Evolutionary conservation across 1,284 basidiomycete species (phyloP), one percentile per base, ranked within the genome.

Genomic region (Vanrija sp.): DNA sequence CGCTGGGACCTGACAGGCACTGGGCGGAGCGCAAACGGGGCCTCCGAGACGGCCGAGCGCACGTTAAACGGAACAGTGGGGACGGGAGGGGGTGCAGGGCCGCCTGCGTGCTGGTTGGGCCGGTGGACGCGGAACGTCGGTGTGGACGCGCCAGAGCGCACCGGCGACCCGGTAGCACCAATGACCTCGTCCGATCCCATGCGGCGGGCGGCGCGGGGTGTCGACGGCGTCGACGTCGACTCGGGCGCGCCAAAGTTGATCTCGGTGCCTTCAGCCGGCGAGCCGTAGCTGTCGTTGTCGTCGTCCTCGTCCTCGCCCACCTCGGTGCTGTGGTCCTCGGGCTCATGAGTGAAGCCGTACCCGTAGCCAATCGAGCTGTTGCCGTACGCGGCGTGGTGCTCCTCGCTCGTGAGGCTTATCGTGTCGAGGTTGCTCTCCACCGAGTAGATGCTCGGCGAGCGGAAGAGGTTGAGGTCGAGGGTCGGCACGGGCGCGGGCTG

Each of bases 391-490:
- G 34, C 49, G 16, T 44, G 10, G 14, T 8, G 5, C 10, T 25
- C n/a, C 34, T 51, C 42, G 4, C 43, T 45, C 23, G 43, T 16
- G 3, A 51, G 34, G 15, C 51, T 54, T 14, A 51, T 34, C 2
- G 46, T 42, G 29, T 61, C 55, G 10, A 51, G 39, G 39, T 44
- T 48, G 50, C 59, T 61, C 43, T 69, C 66, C 53, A 72, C 61
- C 9, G 72, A 73, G 55, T 69, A 70, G 45, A 71, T 54, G 10
- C 67, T 70, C 14, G 62, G 59, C 5, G 66, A 62, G 15, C 72
- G 34, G 53, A 75, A 75, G 25, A 75, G 63, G 51, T 73, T 71
- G 47, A 73, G 62, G 46, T 72, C 60, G 46, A 75, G 55, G 0
- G 68, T 48, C n/a, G 72, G 72, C 38, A 72, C 64, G 10, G 66